Evolutionary conservation across 306 rosid species (phyloP), one percentile per base, ranked within the genome.

Genomic region (Cucurbita moschata): DNA sequence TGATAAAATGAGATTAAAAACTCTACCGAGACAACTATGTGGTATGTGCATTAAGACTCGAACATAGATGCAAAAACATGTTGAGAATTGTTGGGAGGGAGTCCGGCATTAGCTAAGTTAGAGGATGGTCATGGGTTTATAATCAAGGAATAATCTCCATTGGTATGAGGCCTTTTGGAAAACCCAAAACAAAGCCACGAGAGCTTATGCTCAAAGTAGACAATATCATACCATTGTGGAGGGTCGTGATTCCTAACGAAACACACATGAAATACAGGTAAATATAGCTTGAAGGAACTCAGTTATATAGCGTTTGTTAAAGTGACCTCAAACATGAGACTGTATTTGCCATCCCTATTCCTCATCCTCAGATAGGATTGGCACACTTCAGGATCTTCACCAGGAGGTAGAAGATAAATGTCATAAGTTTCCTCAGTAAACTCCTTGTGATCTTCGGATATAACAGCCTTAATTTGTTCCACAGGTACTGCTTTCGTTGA

Each of bases 361-460:
- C 99, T 87, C 99, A 94, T 94, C 84, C 99, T 91, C 75, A 94
- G 84, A 88, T 94, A 94, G 15, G 99, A 94, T 83, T 94, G 99
- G 75, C 99, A 94, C 35, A 95, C 99, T 86, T 94, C 99, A 78
- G 97, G 95, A 83, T 94, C 99, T 85, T 94, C 99, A 21, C 99
- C 99, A 2, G 99, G 99, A 53, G 99, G 99, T 72, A 94, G 87
- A 73, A 94, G 99, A 88, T 87, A 94, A 72, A 94, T 94, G 84
- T 94, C 99, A 81, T 94, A 94, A 26, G 97, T 94, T 86, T 94
- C 96, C 90, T 94, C 99, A 15, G 74, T 85, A 67, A 79, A 76
- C 85, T 94, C 99, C 75, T 84, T 85, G 79, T 84, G 84, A 71
- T 91, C 89, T 60, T 84, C 84, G 16, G 85, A 82, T 77, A 94